Evolutionary conservation across 2,329 filamentous ascomycete genomes (phyloP).

Genomic region (Xylaria sp.): DNA sequence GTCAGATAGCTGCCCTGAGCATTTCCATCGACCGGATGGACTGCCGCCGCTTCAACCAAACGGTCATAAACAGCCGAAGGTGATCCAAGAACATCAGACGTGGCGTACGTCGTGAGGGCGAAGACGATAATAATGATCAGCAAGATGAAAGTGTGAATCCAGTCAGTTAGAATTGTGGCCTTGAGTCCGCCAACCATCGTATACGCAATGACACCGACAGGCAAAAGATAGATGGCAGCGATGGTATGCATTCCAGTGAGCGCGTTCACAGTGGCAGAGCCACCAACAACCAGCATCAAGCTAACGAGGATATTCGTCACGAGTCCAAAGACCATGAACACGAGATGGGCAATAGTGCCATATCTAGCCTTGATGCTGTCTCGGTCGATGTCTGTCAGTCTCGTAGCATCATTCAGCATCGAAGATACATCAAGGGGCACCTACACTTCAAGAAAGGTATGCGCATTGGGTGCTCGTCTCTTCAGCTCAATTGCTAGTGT

Average conservation of each 20-base stretch:
- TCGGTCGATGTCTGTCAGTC: neutral
- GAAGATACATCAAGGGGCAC: conserved; percentile 1
- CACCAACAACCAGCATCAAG: conserved; percentile 86
- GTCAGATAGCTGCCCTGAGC: conserved; percentile 82
- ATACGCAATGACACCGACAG: conserved; percentile 80
- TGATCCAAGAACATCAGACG: conserved; percentile 73
- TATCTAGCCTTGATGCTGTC: conserved; percentile 39
- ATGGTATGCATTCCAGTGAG: conserved; percentile 77
- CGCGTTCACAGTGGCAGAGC: conserved; percentile 73
- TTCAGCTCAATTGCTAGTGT: conserved; percentile 91
- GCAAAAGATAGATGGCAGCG: conserved; percentile 83
- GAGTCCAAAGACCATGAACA: conserved; percentile 82
- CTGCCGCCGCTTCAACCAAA: conserved; percentile 68
- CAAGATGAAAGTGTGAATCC: conserved; percentile 84
- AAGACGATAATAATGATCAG: conserved; percentile 87
- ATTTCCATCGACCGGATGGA: conserved; percentile 81
- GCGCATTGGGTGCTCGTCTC: conserved; percentile 83
- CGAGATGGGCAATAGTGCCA: conserved; percentile 64
- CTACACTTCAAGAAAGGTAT: conserved; percentile 80
- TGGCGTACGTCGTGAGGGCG: conserved; percentile 80
- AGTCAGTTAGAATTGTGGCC: conserved; percentile 85
- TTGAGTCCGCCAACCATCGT: conserved; percentile 64
- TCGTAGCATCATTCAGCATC: neutral
- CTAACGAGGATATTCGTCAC: conserved; percentile 88
- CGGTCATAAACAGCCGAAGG: conserved; percentile 80